A percentile compares a stretch with the other conserved stretches of the same genome.
These are phyloP conservation scores for Schizopora paradoxa DNA, from an alignment of 1,284 basidiomycete genomes.

Conservation along the genomic window DNA sequence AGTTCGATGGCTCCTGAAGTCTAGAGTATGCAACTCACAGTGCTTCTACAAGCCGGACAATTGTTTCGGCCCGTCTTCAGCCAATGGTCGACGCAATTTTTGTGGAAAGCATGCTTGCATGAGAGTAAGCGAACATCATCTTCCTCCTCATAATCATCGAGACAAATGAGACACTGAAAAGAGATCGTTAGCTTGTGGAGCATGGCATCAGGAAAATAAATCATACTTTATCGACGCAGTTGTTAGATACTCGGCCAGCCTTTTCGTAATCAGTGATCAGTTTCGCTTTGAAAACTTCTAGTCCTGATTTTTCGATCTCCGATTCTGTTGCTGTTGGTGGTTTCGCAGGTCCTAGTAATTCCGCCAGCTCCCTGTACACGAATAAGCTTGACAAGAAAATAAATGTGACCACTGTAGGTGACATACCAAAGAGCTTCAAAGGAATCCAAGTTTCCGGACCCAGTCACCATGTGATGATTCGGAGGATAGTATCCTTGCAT, in stretches of 20 bases:
- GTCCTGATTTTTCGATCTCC: constrained; percentile 76
- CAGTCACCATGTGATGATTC: constrained; percentile 77
- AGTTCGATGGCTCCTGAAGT: too few species aligned
- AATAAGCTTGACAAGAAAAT: constrained; percentile 12
- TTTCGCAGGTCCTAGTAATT: constrained; percentile 71
- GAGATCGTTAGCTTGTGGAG: constrained; percentile 10
- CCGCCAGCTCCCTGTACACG: constrained; percentile 60
- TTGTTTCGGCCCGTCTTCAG: constrained; percentile 80
- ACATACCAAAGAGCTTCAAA: constrained; percentile 72
- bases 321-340: constrained; percentile 74
- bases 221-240: constrained; percentile 71
- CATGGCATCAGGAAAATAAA: constrained; percentile 4
- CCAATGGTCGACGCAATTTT: constrained; percentile 83
- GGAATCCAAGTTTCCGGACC: constrained; percentile 68
- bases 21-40: constrained; percentile 35
- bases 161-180: constrained; percentile 69
- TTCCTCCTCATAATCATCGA: constrained; percentile 73
- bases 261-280: constrained; percentile 50
- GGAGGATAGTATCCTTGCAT: constrained; percentile 76
- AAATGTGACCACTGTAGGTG: constrained; percentile 24
- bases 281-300: constrained; percentile 61
- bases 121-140: constrained; percentile 74
- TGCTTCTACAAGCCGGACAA: constrained; percentile 83
- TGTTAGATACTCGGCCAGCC: constrained; percentile 61
- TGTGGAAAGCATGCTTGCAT: constrained; percentile 85